These are phyloP conservation scores for Chalciporus sphaerocephalus DNA, from an alignment of 768 basidiomycete genomes.

Conservation along the genomic window DNA sequence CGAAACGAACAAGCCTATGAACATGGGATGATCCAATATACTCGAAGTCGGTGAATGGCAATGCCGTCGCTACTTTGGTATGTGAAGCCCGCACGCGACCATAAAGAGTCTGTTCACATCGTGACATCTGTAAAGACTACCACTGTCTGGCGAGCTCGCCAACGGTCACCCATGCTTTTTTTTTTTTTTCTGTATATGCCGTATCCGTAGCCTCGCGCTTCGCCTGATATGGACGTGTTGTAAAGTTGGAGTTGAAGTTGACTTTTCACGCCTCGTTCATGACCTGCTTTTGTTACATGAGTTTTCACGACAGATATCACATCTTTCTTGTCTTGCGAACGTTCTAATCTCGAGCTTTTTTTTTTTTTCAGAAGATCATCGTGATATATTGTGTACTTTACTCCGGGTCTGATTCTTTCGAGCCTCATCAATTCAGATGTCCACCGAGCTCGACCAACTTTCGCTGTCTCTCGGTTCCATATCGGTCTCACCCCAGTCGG, in stretches of 20 bases:
- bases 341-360: conserved; percentile 4
- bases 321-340: conserved; percentile 13
- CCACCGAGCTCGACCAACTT: conserved; percentile 19
- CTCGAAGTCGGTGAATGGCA: no score
- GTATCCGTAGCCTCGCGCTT: conserved; percentile 32
- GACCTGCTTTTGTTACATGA: conserved; percentile 30
- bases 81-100: no score
- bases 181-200: conserved; percentile 14
- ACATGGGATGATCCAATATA: no score
- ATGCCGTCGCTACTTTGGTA: no score
- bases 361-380: conserved; percentile 5
- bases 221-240: conserved; percentile 8
- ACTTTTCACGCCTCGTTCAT: conserved; percentile 22
- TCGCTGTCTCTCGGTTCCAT: conserved; percentile 15
- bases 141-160: no score
- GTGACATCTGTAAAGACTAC: no score
- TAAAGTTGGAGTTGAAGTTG: conserved; percentile 16
- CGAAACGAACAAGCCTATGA: no score
- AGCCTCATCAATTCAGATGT: conserved; percentile 16
- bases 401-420: neutral
- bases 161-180: no score
- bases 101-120: no score
- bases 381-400: conserved; percentile 19
- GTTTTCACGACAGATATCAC: conserved; percentile 26
- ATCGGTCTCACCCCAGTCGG: conserved; percentile 17